A percentile compares a stretch with the other conserved stretches of the same genome.
Conservation (phyloP, 164 flowering plant genomes). For the Stephania cephalantha region DNA sequence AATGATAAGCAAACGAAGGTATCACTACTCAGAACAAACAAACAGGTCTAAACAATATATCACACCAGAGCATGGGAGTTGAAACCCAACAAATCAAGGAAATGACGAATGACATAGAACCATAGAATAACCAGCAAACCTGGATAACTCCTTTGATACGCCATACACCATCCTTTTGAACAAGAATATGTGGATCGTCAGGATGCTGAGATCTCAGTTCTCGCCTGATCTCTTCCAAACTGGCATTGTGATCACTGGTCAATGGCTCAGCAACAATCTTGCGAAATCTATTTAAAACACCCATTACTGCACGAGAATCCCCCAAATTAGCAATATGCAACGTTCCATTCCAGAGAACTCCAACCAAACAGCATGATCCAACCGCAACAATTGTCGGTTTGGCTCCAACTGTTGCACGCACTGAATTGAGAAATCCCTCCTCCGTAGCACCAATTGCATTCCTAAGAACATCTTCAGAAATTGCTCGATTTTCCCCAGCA, state of each 20-base stretch:
- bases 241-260: conserved; percentile 70
- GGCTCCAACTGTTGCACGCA: conserved; percentile 29
- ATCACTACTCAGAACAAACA: neutral
- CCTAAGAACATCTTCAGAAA: conserved; percentile 52
- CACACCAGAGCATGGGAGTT: neutral
- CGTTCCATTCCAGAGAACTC: conserved; percentile 57
- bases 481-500: conserved; percentile 44
- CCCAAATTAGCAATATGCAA: conserved; percentile 67
- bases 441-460: conserved; percentile 69
- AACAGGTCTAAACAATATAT: neutral
- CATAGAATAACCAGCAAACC: conserved; percentile 29
- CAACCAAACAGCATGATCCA: conserved; percentile 85
- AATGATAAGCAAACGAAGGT: no score
- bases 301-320: conserved; percentile 76
- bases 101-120: neutral
- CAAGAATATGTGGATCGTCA: conserved; percentile 62
- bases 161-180: conserved; percentile 60
- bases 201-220: conserved; percentile 61
- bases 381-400: conserved; percentile 53
- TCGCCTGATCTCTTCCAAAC: conserved; percentile 60
- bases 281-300: conserved; percentile 38
- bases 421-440: conserved; percentile 58
- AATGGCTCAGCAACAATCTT: conserved; percentile 56
- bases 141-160: conserved; percentile 83
- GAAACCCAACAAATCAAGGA: neutral